A percentile compares a stretch with the other conserved stretches of the same genome.
These are phyloP conservation scores for Globisporangium paddicum DNA, from an alignment of 352 stramenopile species.

Conservation along the genomic window DNA sequence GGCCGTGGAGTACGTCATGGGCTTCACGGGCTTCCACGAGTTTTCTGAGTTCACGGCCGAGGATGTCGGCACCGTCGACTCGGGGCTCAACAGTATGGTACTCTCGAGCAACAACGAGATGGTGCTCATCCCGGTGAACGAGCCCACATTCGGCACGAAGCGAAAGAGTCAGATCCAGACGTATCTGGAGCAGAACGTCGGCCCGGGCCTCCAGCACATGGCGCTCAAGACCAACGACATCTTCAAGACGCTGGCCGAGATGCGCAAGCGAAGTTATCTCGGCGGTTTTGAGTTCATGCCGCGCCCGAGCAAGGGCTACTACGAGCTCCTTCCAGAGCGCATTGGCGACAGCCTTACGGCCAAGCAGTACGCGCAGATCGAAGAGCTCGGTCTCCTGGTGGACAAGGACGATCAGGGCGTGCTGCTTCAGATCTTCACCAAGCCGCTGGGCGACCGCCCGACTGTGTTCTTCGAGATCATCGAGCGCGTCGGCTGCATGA, in stretches of 20 bases:
- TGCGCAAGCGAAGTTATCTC: conserved; percentile 65
- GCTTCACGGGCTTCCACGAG: conserved; percentile 86
- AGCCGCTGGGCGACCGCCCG: conserved; percentile 78
- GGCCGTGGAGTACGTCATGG: conserved; percentile 76
- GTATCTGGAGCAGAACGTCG: conserved; percentile 95
- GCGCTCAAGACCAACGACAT: conserved; percentile 97
- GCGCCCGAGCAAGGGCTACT: conserved; percentile 86
- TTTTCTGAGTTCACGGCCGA: conserved; percentile 95
- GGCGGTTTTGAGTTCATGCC: conserved; percentile 88
- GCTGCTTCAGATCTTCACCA: conserved; percentile 91
- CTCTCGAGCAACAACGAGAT: conserved; percentile 91
- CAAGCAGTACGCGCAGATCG: conserved; percentile 89
- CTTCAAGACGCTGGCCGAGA: conserved; percentile 89
- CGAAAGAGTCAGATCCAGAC: conserved; percentile 96
- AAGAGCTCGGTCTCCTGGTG: conserved; percentile 91
- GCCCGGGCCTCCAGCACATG: conserved; percentile 94
- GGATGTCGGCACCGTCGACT: conserved; percentile 94
- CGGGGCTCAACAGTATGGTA: conserved; percentile 94
- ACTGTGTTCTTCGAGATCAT: conserved; percentile 94
- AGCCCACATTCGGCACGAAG: conserved; percentile 91
- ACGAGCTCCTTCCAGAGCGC: conserved; percentile 79
- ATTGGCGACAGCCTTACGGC: conserved; percentile 77
- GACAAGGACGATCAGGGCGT: conserved; percentile 95
- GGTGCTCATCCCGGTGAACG: conserved; percentile 94
- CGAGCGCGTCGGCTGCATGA: conserved; percentile 89